Base-by-base conservation (phyloP, 345 rosid species). In the Gossypium longicalyx region DNA sequence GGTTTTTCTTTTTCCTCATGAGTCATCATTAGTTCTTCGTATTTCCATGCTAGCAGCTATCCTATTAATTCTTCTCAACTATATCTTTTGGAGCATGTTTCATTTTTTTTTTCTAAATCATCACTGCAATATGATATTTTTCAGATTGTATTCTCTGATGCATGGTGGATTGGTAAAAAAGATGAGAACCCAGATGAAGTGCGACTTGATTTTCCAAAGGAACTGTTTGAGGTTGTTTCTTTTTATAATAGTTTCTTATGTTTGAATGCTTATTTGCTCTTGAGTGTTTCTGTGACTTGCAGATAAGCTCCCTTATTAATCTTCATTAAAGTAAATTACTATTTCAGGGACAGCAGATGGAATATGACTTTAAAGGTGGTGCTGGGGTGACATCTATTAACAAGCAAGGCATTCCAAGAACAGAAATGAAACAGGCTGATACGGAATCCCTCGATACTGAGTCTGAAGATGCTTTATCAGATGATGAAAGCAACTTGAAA, bases 161-260 rank as follows among this genome's bases (percentile, higher is more conserved):
- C 88, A 57, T 92, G 98, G 97, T 94, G 97, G 98, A 89, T 94
- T 81, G 98, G 98, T 48, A 89, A 81, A 23, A 86, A 87, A 80
- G 96, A 92, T 25, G 91, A 94, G n/a, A 94, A 92, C 71, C 98
- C 93, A 0, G 90, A 89, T 48, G 98, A 94, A 87, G 85, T 77
- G 0, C 83, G 80, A 4, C 92, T 94, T 67, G 90, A 89, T 27
- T 91, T 94, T 76, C 98, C 97, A 38, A 78, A 89, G 76, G 95
- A 89, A 70, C 56, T 92, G 34, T 74, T 79, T 80, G 84, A 87
- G 98, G 97, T 92, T 84, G 70, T 59, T 83, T 75, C 72, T 56
- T 59, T 53, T 6, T 23, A 12, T 29, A 3, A n/a, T 74, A 15
- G 54, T 65, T 61, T 41, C 22, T 25, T 60, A 76, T 51, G 58